phyloP scores from a whole-genome alignment of 2,329 filamentous ascomycete genomes.

The Cladosporium sp. region DNA sequence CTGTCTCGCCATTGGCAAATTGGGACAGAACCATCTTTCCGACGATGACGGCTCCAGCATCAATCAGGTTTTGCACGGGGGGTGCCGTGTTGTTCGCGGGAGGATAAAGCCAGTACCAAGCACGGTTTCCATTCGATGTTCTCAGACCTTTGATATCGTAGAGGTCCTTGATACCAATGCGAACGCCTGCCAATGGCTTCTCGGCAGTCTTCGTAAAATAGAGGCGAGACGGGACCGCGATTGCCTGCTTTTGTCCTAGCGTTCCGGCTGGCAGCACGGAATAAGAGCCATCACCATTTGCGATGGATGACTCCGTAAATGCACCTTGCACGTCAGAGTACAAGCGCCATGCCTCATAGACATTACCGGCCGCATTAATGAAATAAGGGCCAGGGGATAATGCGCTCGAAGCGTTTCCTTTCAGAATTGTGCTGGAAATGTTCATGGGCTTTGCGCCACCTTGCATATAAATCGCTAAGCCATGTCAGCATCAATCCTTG shows the following conservation, averaged over 20 bases:
- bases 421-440: not conserved
- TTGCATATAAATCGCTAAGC: not conserved
- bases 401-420: not conserved
- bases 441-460: not conserved
- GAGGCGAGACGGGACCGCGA: constrained; percentile 55
- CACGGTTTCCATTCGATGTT: constrained; percentile 53
- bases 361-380: constrained; percentile 37
- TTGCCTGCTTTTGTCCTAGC: constrained; percentile 35
- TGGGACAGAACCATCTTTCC: constrained; percentile 42
- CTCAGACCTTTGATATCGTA: constrained; percentile 53
- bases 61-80: constrained; percentile 46
- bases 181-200: constrained; percentile 56
- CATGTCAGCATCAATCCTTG: not conserved
- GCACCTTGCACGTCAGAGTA: constrained; percentile 45
- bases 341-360: constrained; percentile 45
- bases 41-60: constrained; percentile 51
- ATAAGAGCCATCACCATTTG: constrained; percentile 34
- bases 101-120: constrained; percentile 52
- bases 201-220: constrained; percentile 49
- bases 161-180: constrained; percentile 60
- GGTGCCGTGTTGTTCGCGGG: constrained; percentile 41
- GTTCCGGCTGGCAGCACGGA: constrained; percentile 40
- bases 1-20: constrained; percentile 40
- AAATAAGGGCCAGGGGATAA: constrained; percentile 48
- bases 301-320: constrained; percentile 35